phyloP scores from a whole-genome alignment of 371 early-diverging fungal species.

The Zychaea mexicana region DNA sequence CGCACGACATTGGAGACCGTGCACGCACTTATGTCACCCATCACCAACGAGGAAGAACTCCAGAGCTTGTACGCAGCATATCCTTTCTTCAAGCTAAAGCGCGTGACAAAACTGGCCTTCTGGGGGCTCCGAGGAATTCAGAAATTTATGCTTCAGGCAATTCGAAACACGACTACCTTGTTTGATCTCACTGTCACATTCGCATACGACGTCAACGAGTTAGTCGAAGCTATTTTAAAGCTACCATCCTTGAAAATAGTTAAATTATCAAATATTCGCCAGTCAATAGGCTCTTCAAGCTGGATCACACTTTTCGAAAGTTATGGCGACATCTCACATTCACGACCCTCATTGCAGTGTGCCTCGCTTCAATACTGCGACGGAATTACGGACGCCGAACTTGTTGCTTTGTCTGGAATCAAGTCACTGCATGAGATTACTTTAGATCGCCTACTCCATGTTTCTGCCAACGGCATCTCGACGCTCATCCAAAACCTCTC shows the following conservation, averaged over 20 bases:
- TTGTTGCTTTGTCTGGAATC: background rate
- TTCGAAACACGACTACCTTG: background rate
- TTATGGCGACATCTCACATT: background rate
- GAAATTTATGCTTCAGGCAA: background rate
- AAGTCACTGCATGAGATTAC: background rate
- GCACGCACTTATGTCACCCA: background rate
- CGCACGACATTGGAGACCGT: background rate
- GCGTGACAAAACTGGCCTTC: background rate
- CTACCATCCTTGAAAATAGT: background rate
- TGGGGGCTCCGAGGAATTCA: background rate
- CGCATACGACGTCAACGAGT: background rate
- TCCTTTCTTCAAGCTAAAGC: background rate
- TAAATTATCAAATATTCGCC: too few relatives aligned
- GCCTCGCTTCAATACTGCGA: background rate
- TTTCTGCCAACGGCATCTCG: background rate
- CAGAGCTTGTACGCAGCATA: background rate
- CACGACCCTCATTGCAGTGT: background rate
- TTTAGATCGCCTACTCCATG: background rate
- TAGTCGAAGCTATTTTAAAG: background rate
- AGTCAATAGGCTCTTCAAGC: too few relatives aligned
- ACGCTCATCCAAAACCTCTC: background rate
- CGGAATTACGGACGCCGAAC: background rate
- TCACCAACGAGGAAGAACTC: background rate
- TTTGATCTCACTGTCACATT: background rate
- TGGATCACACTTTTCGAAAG: background rate